Evolutionary conservation across 2,329 filamentous ascomycete species (phyloP).

Genomic region (Aspergillus japonicus): DNA sequence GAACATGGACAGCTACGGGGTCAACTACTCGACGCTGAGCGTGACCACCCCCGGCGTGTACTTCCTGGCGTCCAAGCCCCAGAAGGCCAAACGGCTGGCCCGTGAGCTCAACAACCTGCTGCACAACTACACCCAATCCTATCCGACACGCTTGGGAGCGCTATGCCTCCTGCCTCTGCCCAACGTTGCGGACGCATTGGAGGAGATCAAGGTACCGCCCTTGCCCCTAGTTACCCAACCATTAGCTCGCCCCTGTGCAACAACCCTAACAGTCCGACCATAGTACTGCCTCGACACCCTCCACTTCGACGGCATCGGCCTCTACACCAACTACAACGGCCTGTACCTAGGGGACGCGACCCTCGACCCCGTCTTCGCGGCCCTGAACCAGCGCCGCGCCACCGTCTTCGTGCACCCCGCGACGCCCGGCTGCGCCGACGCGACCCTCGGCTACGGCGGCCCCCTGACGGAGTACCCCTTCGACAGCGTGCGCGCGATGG

Average conservation of each 20-base stretch:
- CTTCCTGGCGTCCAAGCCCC: background rate
- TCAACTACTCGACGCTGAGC: conserved; percentile 5
- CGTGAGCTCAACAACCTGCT: background rate
- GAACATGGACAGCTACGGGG: conserved; percentile 1
- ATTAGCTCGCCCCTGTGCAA: too few species aligned
- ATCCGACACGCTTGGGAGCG: conserved; percentile 1
- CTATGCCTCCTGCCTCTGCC: conserved; percentile 3
- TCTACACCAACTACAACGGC: conserved; percentile 5
- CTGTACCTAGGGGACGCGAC: conserved; percentile 1
- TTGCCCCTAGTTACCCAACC: too few species aligned
- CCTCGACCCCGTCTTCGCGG: background rate
- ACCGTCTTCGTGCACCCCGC: conserved; percentile 7
- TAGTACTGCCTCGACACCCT: conserved; percentile 5
- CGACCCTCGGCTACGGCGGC: conserved; percentile 9
- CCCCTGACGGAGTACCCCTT: conserved; percentile 29
- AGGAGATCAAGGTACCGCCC: background rate
- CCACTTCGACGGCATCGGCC: conserved; percentile 1
- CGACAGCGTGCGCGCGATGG: conserved; percentile 26
- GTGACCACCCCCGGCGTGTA: conserved; percentile 2
- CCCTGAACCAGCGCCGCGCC: background rate
- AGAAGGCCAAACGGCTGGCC: background rate
- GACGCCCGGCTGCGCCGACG: background rate
- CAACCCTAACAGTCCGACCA: too few species aligned
- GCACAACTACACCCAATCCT: background rate
- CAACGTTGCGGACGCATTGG: background rate